These are phyloP conservation scores for Penicillium sp. DNA, from an alignment of 2,329 filamentous ascomycete species.

Conservation along the genomic window DNA sequence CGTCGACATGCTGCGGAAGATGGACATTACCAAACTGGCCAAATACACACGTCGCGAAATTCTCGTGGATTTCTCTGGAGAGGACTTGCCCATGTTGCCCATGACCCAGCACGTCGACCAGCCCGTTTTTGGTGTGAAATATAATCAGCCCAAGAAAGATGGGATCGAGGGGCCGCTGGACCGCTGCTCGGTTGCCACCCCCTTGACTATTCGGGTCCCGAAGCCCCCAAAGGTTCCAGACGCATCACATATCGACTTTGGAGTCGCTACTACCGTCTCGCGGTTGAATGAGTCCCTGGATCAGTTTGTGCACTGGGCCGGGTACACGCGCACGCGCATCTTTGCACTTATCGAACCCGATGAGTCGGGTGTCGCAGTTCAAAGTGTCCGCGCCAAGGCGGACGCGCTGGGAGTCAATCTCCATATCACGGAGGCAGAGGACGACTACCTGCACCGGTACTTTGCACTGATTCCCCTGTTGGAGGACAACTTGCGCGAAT, in stretches of 20 bases:
- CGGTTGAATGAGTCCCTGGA: slow-evolving; percentile 54
- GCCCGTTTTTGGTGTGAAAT: slow-evolving; percentile 25
- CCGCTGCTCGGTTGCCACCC: slow-evolving; percentile 44
- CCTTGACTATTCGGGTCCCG: slow-evolving; percentile 52
- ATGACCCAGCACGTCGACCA: slow-evolving; percentile 28
- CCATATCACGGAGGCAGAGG: slow-evolving; percentile 31
- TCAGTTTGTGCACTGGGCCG: slow-evolving; percentile 58
- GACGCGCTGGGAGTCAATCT: slow-evolving; percentile 46
- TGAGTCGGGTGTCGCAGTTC: slow-evolving; percentile 15
- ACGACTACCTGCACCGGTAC: slow-evolving; percentile 52
- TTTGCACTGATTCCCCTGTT: slow-evolving; percentile 58
- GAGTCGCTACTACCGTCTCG: slow-evolving; percentile 55
- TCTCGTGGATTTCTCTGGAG: slow-evolving; percentile 21
- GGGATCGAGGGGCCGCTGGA: slow-evolving; percentile 21
- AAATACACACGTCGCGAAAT: slow-evolving; percentile 35
- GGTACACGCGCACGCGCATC: slow-evolving; percentile 52
- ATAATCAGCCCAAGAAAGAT: not conserved
- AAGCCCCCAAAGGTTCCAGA: slow-evolving; percentile 45
- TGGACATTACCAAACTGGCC: slow-evolving; percentile 28
- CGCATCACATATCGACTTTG: slow-evolving; percentile 56
- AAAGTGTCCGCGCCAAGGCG: slow-evolving; percentile 36
- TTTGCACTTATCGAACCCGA: slow-evolving; percentile 53
- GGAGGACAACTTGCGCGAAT: slow-evolving; percentile 43
- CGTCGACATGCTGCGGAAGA: slow-evolving; percentile 21
- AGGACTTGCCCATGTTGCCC: slow-evolving; percentile 27